Evolutionary conservation across 83 land plant genomes (phyloP), one percentile per base, ranked within the genome.

Genomic region (Diphasiastrum complanatum): DNA sequence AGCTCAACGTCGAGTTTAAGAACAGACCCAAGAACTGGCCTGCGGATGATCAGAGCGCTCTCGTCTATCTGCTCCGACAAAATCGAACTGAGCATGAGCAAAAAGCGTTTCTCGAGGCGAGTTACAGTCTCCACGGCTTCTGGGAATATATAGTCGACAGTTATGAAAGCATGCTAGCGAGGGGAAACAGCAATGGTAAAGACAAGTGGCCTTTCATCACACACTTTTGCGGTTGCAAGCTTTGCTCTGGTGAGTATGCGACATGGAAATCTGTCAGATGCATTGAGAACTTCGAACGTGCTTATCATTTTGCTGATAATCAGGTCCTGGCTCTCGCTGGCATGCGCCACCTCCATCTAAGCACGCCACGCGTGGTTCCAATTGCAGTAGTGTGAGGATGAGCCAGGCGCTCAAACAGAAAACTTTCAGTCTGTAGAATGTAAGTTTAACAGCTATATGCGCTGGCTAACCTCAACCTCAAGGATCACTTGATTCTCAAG

Each of bases 21-120:
- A 63, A 20, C 22, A 37, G 73, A 28, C 73, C 73, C 18, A 33
- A 33, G 3, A 47, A 69, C 1, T 69, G 70, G 73, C 33, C 47
- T 26, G 70, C 68, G 6, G 73, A 69, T 3, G 73, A 69, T 38
- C 73, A 69, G 36, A 69, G 73, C 26, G 69, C 73, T 6, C 47
- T 63, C 23, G 57, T 52, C 0, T 70, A 70, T 20, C 70, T 70
- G 36, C 47, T 70, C 12, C 34, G 67, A 12, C 16, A 51, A 22
- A 36, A 50, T 19, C 25, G 22, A 32, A 52, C 6, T 3, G 70
- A 48, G 16, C 33, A 52, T 2, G 48, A 63, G 33, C 19, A 22
- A 3, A 36, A 29, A 1, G 35, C 45, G 8, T 51, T 35, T 26
- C 35, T 63, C 27, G 73, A 70, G 33, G 48, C 68, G 2, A 27